Base-by-base conservation (phyloP, 2,329 filamentous ascomycete species). In the Aspergillus sp. region DNA sequence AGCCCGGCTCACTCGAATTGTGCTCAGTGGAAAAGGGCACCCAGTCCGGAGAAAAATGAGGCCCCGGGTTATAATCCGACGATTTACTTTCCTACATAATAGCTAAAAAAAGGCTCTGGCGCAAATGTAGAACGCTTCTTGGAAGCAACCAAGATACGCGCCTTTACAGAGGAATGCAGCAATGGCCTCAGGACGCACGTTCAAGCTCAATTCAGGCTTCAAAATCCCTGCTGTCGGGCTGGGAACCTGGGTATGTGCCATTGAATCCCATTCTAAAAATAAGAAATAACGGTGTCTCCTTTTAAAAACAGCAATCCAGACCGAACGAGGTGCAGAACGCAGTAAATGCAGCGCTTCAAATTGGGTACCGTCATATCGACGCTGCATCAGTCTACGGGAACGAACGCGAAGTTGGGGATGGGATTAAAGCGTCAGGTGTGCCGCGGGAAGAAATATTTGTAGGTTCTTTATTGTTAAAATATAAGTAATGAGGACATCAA, bases 351-450 rank as follows among this genome's bases (percentile, higher is more conserved):
- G 82, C 82, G 8, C 44, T 72, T 21, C 74, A 80, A 45, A 66
- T 74, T 44, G 82, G 82, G n/a, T 84, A 84, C 68, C 75, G 79
- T 15, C 81, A 83, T 67, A 80, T 84, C 60, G 82, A 84, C 66
- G 75, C 74, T 23, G 80, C 80, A 1, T 73, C 73, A 15, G 69
- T 70, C 12, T 81, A 80, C 55, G 64, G 66, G 6, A 80, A 80
- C 58, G 76, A 81, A 65, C 66, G 71, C 43, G 71, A 75, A 53
- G 77, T 80, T 1, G 78, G 78, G 9, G 65, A 68, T 44, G 78
- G 76, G 15, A 77, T 80, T 35, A 69, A 62, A 39, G 55, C 52
- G 6, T 65, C 72, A 5, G 68, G 72, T 21, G 67, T 71, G 14
- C 68, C 70, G 7, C 66, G 75, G 14, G 61, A 68, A 24, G 70